Evolutionary conservation across 495 filamentous ascomycete genomes (phyloP), one percentile per base, ranked within the genome.

Genomic region (Aspergillus egyptiacus): DNA sequence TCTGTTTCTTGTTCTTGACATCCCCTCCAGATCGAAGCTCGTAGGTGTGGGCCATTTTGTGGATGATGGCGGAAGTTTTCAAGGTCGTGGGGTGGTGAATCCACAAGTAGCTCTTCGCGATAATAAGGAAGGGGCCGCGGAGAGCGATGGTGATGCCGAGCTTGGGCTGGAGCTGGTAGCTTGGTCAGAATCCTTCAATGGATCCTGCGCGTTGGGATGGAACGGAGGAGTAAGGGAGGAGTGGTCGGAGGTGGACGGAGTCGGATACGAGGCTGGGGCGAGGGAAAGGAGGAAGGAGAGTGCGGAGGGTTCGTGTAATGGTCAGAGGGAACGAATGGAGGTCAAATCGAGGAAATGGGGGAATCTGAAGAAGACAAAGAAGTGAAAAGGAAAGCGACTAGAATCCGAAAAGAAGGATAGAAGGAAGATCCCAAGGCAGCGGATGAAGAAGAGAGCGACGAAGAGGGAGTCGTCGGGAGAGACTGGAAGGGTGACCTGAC

Each of bases 1-100:
- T 94, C 70, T 98, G 94, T 77, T 96, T 96, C 80, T 94, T 96
- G 74, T 90, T 94, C 78, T 85, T 93, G 62, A 91, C 85, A 65
- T 79, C 75, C 46, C 75, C 76, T 23, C 75, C 76, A 9, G 76
- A 69, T 63, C 77, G 74, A 54, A 80, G 69, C 64, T 79, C 77
- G 63, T 79, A 80, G 37, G 71, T 31, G 28, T 31, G 56, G 43
- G 74, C 59, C 67, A 77, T 76, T 42, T 63, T 77, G 41, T 33
- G 18, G 41, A 31, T 23, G 49, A 18, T 10, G 42, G 34, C 30
- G 28, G 30, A 2, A 33, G 18, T 14, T n/a, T n/a, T n/a, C n/a
- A n/a, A n/a, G n/a, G n/a, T n/a, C n/a, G n/a, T n/a, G n/a, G n/a
- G n/a, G n/a, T n/a, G n/a, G 35, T 34, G 42, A 40, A n/a, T 38